A percentile compares a stretch with the other conserved stretches of the same genome.
Evolutionary conservation across 1,139 yeast genomes (phyloP).

Genomic region (Nadsonia commutata): DNA sequence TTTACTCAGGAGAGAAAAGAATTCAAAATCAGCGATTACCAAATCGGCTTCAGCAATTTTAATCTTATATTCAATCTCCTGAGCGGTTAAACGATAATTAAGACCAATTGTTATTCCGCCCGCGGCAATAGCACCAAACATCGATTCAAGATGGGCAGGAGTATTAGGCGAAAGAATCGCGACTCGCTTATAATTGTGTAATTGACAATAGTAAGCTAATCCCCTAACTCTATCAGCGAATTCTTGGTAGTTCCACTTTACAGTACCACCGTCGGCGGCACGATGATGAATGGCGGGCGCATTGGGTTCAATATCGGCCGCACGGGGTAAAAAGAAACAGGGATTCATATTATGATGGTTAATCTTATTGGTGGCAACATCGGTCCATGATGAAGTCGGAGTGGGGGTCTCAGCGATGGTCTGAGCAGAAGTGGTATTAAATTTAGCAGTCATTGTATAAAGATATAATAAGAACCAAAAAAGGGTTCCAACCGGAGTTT

Average conservation of each 20-base stretch:
- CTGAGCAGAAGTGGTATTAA: constrained; percentile 1
- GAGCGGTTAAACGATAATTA: constrained; percentile 22
- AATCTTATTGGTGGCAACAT: constrained; percentile 2
- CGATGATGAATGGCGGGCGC: constrained; percentile 22
- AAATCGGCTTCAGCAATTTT: constrained; percentile 22
- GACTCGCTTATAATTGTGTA: constrained; percentile 17
- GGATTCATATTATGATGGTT: constrained; percentile 24
- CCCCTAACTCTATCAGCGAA: constrained; percentile 20
- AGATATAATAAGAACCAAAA: too few relatives aligned
- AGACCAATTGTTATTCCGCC: constrained; percentile 24
- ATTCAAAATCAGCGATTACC: constrained; percentile 24
- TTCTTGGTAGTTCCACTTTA: constrained; percentile 19
- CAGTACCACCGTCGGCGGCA: constrained; percentile 14
- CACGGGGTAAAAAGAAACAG: constrained; percentile 22
- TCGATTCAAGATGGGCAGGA: constrained; percentile 26
- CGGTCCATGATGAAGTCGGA: constrained; percentile 3
- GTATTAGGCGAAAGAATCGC: constrained; percentile 26
- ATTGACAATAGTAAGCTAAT: constrained; percentile 21
- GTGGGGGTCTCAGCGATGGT: background rate
- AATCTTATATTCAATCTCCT: constrained; percentile 22
- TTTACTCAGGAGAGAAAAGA: constrained; percentile 15
- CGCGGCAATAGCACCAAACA: constrained; percentile 23
- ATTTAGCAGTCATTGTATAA: too few relatives aligned
- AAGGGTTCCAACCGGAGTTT: too few relatives aligned
- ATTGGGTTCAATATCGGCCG: constrained; percentile 24